Conservation (phyloP, 2,329 filamentous ascomycete species). For the Fusarium sp. region DNA sequence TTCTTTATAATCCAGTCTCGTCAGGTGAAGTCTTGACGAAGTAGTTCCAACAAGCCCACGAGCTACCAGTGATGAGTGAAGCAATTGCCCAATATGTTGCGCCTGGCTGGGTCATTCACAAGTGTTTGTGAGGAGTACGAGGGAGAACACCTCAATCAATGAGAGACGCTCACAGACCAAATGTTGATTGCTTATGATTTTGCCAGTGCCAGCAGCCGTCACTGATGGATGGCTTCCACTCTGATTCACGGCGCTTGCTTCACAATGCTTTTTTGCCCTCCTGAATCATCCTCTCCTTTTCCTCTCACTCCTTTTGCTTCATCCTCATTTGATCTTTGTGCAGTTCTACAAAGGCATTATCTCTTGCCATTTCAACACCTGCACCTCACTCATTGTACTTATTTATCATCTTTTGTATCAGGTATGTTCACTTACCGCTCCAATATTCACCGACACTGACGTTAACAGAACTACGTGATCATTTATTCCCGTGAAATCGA, state of each 20-base stretch:
- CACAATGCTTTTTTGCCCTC: fast-evolving
- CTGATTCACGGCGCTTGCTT: fast-evolving
- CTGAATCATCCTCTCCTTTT: no score
- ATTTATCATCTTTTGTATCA: no score
- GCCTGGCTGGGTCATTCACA: no score
- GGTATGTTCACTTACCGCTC: not conserved
- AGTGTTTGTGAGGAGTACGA: not conserved
- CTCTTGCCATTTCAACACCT: not conserved
- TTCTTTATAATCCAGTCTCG: no score
- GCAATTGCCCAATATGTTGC: fast-evolving
- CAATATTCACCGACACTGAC: not conserved
- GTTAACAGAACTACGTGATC: fast-evolving
- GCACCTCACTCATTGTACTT: not conserved
- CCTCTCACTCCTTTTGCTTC: not conserved
- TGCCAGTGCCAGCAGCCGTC: not conserved
- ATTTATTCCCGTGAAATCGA: fast-evolving
- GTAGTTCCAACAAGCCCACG: fast-evolving
- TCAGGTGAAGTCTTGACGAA: no score
- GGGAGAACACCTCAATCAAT: not conserved
- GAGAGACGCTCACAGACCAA: not conserved
- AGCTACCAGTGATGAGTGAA: no score
- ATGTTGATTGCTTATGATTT: not conserved
- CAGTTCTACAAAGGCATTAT: not conserved
- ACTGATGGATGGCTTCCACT: fast-evolving
- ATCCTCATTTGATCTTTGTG: not conserved